Base-by-base conservation (phyloP, 2,329 filamentous ascomycete genomes). In the Macroventuria anomochaeta region DNA sequence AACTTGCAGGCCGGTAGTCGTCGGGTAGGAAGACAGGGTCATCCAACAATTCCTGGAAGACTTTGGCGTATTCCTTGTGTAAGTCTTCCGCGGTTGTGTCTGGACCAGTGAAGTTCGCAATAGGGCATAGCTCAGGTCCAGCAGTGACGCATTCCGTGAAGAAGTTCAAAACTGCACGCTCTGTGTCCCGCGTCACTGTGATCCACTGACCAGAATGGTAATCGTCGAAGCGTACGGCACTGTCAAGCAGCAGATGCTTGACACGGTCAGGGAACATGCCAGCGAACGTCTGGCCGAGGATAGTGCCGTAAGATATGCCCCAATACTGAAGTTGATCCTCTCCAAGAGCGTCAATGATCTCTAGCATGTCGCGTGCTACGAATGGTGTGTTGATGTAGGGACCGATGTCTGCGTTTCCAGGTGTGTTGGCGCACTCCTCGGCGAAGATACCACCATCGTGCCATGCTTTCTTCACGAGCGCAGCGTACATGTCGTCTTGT, bases 211-310 rank as follows among this genome's bases (percentile, higher is more conserved):
- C 58, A 2, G 40, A 28, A 18, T 41, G 33, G 29, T 63, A 61
- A 31, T 60, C 61, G 15, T 55, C 53, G n/a, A 50, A 49, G 11
- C 46, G 46, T 2, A 59, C 46, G 3, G 52, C 36, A 29, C 55
- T 58, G 20, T 79, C 78, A 11, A 80, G 64, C 7, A 79, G 53
- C 49, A 77, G 67, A 26, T 75, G 66, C 17, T 66, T 62, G 12
- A 63, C 43, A 7, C 58, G 57, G 38, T 63, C 55, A 2, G 58
- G 60, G 31, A 72, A 79, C 62, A 81, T 73, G 11, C 75, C 69
- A 1, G 79, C 76, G 53, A 81, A 78, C 0, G 78, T 81, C 4
- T 75, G 67, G 4, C 79, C 79, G 1, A 81, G 64, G 0, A 78
- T 53, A 1, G 77, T 79, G 5, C 79, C 78, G 48, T 80, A 81